Conservation (phyloP, 176 grass and related monocot genomes). For the Oryza glaberrima region DNA sequence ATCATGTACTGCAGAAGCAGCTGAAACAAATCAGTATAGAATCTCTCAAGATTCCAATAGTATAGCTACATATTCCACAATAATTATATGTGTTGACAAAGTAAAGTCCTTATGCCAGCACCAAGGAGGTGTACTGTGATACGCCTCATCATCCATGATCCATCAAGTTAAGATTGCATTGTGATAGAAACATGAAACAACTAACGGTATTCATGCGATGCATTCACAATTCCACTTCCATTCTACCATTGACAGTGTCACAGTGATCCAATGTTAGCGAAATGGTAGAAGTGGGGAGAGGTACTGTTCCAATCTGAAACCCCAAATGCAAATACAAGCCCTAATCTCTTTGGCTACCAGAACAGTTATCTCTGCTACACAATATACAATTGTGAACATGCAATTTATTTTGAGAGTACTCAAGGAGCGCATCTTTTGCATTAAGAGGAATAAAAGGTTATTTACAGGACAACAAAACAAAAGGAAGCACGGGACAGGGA, state of each 20-base stretch:
- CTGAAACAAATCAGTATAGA: slow-evolving; percentile 20
- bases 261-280: not conserved
- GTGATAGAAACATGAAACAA: not conserved
- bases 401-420: no score
- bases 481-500: no score
- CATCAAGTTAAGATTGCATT: not conserved
- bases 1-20: not conserved
- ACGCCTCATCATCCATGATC: not conserved
- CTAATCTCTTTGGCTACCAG: not conserved
- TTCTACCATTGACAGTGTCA: not conserved
- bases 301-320: not conserved
- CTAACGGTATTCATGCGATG: not conserved
- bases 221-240: not conserved
- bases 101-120: no score
- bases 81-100: not conserved
- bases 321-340: not conserved
- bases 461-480: no score
- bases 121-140: no score
- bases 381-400: not conserved
- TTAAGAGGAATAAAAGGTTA: no score
- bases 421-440: no score
- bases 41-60: not conserved
- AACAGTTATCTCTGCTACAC: not conserved
- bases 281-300: no score
- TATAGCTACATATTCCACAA: not conserved